phyloP scores from a whole-genome alignment of 2,329 filamentous ascomycete species.

The Hymenoscyphus infarciens region DNA sequence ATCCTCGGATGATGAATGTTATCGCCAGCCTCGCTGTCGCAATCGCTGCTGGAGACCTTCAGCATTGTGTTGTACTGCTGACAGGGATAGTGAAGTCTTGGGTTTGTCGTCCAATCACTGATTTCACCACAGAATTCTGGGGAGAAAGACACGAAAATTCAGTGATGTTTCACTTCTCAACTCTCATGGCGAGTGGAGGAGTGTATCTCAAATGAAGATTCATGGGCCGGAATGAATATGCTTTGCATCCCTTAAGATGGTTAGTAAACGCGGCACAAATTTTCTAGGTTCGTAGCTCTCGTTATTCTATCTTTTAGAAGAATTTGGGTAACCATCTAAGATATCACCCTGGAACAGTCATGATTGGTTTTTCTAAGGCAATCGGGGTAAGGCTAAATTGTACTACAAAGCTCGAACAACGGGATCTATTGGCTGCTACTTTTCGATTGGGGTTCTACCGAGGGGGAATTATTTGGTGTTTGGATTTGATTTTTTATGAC shows the following conservation, averaged over 20 bases:
- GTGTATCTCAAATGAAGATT: not conserved
- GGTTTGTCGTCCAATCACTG: not conserved
- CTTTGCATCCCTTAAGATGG: not conserved
- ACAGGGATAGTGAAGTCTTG: not conserved
- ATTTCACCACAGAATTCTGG: not conserved
- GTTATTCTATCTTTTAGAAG: too few relatives aligned
- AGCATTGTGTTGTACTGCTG: constrained; percentile 3
- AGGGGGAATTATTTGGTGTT: too few relatives aligned
- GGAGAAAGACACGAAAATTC: not conserved
- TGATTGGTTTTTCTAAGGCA: too few relatives aligned
- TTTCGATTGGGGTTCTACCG: too few relatives aligned
- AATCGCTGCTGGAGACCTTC: constrained; percentile 10
- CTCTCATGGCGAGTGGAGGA: not conserved
- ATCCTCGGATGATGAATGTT: constrained; percentile 9
- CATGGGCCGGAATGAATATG: not conserved
- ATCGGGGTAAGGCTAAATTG: too few relatives aligned
- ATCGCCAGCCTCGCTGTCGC: constrained; percentile 11
- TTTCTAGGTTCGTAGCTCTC: too few relatives aligned
- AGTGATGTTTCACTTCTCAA: constrained; percentile 1
- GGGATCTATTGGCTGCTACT: too few relatives aligned
- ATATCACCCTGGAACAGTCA: too few relatives aligned
- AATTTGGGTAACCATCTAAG: too few relatives aligned
- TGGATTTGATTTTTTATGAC: not conserved
- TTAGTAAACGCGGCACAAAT: not conserved
- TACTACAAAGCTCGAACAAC: too few relatives aligned